phyloP scores from a whole-genome alignment of 2,329 filamentous ascomycete species.

The Epichloe brachyelytri region DNA sequence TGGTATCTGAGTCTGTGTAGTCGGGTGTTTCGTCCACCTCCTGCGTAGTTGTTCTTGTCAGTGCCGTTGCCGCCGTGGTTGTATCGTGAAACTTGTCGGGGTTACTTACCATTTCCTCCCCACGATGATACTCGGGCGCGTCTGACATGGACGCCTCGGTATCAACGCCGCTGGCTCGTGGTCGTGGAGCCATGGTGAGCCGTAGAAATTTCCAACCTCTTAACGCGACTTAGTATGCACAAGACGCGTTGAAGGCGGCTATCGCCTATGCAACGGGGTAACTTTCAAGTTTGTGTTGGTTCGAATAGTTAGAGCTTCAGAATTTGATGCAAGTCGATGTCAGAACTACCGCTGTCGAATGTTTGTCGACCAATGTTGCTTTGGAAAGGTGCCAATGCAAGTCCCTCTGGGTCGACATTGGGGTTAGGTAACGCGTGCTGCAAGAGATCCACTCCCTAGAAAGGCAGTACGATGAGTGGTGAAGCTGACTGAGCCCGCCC shows the following conservation, averaged over 20 bases:
- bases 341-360: conserved; percentile 1
- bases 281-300: neutral
- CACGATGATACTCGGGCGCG: conserved; percentile 33
- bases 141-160: conserved; percentile 53
- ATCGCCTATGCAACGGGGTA: conserved; percentile 1
- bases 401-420: conserved; percentile 19
- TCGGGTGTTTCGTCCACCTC: conserved; percentile 54
- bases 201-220: conserved; percentile 24
- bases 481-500: neutral
- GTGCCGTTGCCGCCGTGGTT: neutral
- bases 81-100: neutral
- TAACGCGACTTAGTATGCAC: conserved; percentile 35
- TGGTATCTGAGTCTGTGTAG: conserved; percentile 54
- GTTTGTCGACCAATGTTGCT: conserved; percentile 15
- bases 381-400: conserved; percentile 15
- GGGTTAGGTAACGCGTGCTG: conserved; percentile 21
- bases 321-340: neutral
- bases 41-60: conserved; percentile 18
- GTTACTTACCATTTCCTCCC: conserved; percentile 36
- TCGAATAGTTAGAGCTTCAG: neutral
- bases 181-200: conserved; percentile 41
- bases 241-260: conserved; percentile 30
- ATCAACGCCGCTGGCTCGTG: conserved; percentile 39
- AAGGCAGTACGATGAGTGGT: neutral
- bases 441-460: conserved; percentile 11